phyloP scores from a whole-genome alignment of 345 rosid species.

The Dipteronia sinensis region DNA sequence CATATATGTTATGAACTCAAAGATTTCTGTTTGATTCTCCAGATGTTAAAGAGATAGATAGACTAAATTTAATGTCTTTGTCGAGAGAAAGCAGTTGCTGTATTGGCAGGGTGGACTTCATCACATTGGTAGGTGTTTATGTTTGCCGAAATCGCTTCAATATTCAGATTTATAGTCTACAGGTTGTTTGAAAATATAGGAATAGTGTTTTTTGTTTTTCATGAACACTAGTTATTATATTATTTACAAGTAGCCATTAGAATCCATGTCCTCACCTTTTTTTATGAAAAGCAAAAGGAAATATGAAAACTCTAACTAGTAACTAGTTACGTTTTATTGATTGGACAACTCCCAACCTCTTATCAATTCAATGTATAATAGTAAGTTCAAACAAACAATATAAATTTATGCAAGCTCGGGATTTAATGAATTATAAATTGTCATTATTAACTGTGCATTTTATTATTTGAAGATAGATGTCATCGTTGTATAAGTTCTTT shows the following conservation, averaged over 20 bases:
- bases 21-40: conserved; percentile 12
- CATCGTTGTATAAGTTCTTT: not conserved
- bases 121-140: conserved; percentile 64
- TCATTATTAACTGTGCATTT: not conserved
- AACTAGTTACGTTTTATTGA: not conserved
- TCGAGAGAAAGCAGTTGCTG: conserved; percentile 46
- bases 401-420: not conserved
- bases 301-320: too few relatives aligned
- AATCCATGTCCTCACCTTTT: not conserved
- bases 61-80: conserved; percentile 15
- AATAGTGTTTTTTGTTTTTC: not conserved
- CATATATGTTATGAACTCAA: not conserved
- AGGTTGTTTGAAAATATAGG: not conserved
- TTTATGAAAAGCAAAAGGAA: too few relatives aligned
- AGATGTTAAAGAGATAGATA: conserved; percentile 33
- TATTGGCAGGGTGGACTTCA: conserved; percentile 74
- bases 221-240: not conserved
- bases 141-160: not conserved
- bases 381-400: not conserved
- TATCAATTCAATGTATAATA: not conserved
- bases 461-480: not conserved
- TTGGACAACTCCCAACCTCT: not conserved
- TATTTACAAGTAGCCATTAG: not conserved
- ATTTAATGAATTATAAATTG: not conserved
- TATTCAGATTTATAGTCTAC: not conserved